These are phyloP conservation scores for Clathrospora elynae DNA, from an alignment of 2,329 filamentous ascomycete species.

Conservation along the genomic window DNA sequence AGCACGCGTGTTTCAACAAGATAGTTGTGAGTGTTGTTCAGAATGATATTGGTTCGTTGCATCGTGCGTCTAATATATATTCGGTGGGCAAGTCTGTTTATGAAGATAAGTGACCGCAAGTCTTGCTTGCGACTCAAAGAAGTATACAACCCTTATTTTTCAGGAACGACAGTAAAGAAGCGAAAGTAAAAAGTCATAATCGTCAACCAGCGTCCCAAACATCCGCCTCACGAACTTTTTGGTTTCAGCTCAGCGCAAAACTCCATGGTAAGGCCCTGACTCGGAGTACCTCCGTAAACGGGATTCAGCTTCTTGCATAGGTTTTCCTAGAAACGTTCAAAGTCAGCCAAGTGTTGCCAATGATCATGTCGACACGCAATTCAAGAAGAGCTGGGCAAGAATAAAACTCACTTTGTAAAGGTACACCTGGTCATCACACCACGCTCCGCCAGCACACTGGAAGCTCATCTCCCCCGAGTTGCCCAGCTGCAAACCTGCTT, in stretches of 20 bases:
- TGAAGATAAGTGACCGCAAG: too few species aligned
- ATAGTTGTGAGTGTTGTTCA: too few species aligned
- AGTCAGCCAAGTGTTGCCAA: too few species aligned
- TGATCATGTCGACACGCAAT: background rate
- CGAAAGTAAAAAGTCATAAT: background rate
- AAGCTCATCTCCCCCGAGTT: conserved; percentile 13
- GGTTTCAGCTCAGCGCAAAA: conserved; percentile 19
- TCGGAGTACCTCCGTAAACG: conserved; percentile 10
- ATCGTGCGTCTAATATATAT: too few species aligned
- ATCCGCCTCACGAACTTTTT: background rate
- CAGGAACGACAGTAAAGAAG: background rate
- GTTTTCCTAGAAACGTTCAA: conserved; percentile 25
- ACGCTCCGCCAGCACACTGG: conserved; percentile 19
- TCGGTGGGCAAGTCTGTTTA: too few species aligned
- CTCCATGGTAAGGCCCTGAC: conserved; percentile 22
- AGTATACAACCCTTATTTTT: too few species aligned
- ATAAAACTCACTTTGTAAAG: conserved; percentile 17
- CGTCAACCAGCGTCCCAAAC: background rate
- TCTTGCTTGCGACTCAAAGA: too few species aligned
- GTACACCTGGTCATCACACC: conserved; percentile 31
- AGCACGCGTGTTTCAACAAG: too few species aligned
- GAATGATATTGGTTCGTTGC: too few species aligned
- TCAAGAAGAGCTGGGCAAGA: background rate
- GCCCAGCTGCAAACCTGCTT: conserved; percentile 24
- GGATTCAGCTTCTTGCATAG: conserved; percentile 25